Conservation (phyloP, 345 rosid species). For the Pugionium dolabratum region DNA sequence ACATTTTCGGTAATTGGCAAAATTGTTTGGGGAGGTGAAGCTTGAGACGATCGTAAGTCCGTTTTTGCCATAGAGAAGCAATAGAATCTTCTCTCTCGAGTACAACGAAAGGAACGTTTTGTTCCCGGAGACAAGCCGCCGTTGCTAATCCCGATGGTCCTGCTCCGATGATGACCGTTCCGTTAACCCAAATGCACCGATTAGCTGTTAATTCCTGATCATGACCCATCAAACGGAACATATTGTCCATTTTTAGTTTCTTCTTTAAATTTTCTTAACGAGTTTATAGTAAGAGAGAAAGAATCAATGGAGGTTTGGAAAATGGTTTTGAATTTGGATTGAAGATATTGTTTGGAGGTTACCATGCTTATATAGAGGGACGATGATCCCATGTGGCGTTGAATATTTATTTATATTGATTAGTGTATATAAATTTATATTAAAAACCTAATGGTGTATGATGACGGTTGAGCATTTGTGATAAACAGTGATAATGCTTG, state of each 20-base stretch:
- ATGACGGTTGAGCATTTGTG: constrained; percentile 39
- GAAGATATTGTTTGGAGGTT: constrained; percentile 27
- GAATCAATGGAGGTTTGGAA: constrained; percentile 16
- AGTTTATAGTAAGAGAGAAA: constrained; percentile 7
- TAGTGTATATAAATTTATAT: neutral
- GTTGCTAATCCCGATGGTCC: constrained; percentile 5
- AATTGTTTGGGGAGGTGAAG: constrained; percentile 86
- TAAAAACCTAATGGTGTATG: constrained; percentile 28
- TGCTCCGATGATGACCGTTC: no score
- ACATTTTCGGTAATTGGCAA: constrained; percentile 76
- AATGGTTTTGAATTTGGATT: constrained; percentile 34
- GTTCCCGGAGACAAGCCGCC: constrained; percentile 75
- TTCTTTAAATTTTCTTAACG: neutral
- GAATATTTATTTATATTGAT: constrained; percentile 27
- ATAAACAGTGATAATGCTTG: constrained; percentile 35
- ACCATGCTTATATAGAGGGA: constrained; percentile 31
- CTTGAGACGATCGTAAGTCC: constrained; percentile 78
- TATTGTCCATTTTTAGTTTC: constrained; percentile 41
- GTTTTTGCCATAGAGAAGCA: constrained; percentile 82
- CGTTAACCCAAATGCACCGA: constrained; percentile 42
- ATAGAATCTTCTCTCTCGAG: constrained; percentile 82
- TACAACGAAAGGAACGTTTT: constrained; percentile 69
- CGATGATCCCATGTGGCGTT: constrained; percentile 34
- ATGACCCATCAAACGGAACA: constrained; percentile 47
- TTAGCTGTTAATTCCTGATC: constrained; percentile 45